A percentile compares a stretch with the other conserved stretches of the same genome.
These are phyloP conservation scores for Maudiozyma serrabonitensis DNA, from an alignment of 805 yeast species.

Conservation along the genomic window DNA sequence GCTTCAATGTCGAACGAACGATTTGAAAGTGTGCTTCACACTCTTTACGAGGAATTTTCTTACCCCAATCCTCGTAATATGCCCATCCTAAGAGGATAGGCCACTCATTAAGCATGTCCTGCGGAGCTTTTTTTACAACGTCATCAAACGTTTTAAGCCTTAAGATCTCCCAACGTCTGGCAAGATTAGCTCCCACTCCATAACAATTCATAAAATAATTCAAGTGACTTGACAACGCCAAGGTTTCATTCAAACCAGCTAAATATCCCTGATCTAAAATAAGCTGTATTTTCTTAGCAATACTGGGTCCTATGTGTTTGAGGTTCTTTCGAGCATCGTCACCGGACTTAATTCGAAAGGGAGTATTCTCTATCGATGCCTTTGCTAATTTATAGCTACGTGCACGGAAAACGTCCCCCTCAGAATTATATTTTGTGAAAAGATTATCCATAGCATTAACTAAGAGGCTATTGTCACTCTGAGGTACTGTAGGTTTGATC, in stretches of 20 bases:
- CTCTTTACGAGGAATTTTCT: slow-evolving; percentile 18
- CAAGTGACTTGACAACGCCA: slow-evolving; percentile 10
- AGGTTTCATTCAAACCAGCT: slow-evolving; percentile 16
- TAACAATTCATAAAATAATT: slow-evolving; percentile 23
- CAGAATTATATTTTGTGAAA: slow-evolving; percentile 15
- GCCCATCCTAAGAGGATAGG: slow-evolving; percentile 25
- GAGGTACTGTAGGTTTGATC: not conserved
- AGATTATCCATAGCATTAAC: slow-evolving; percentile 13
- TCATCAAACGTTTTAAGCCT: slow-evolving; percentile 14
- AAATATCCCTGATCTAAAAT: slow-evolving; percentile 17
- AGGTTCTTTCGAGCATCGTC: slow-evolving; percentile 18
- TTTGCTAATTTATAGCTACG: slow-evolving; percentile 24
- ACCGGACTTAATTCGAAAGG: slow-evolving; percentile 18
- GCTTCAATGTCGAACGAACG: slow-evolving; percentile 10
- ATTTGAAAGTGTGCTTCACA: slow-evolving; percentile 15
- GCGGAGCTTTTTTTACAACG: slow-evolving; percentile 11
- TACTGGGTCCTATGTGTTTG: slow-evolving; percentile 21
- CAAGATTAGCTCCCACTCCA: slow-evolving; percentile 22
- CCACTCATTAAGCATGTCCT: slow-evolving; percentile 19
- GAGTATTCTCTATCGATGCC: slow-evolving; percentile 14
- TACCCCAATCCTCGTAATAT: slow-evolving; percentile 26
- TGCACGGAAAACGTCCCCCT: slow-evolving; percentile 23
- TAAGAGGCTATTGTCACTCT: slow-evolving; percentile 10
- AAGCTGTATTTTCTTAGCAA: slow-evolving; percentile 24
- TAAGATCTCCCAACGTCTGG: slow-evolving; percentile 18